Conservation (phyloP, 2,329 filamentous ascomycete genomes). For the Hymenoscyphus linearis region DNA sequence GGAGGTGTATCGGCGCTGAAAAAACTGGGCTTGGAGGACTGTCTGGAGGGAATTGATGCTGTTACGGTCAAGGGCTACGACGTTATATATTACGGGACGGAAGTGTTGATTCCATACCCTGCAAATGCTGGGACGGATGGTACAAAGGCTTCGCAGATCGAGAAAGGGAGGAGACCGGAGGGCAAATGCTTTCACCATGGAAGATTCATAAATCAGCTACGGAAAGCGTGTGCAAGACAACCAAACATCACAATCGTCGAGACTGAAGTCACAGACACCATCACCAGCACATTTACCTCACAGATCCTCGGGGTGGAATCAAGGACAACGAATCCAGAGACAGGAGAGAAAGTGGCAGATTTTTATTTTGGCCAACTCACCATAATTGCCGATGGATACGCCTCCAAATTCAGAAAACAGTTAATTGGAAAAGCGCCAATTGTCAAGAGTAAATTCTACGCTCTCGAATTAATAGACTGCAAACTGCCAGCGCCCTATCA, state of each 20-base stretch:
- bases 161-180: constrained; percentile 47
- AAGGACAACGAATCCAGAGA: constrained; percentile 54
- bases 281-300: constrained; percentile 62
- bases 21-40: constrained; percentile 73
- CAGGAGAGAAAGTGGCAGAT: constrained; percentile 56
- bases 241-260: constrained; percentile 88
- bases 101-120: constrained; percentile 76
- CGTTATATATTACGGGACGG: constrained; percentile 72
- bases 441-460: constrained; percentile 85
- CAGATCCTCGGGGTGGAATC: constrained; percentile 82
- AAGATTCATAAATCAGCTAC: constrained; percentile 78
- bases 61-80: constrained; percentile 81
- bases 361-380: constrained; percentile 87
- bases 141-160: constrained; percentile 16
- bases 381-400: constrained; percentile 87
- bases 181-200: constrained; percentile 91
- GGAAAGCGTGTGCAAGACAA: constrained; percentile 66
- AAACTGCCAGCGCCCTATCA: constrained; percentile 68
- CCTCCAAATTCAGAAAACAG: constrained; percentile 82
- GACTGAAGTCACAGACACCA: constrained; percentile 73
- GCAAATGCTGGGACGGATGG: constrained; percentile 39
- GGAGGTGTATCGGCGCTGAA: constrained; percentile 79
- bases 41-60: constrained; percentile 84
- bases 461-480: constrained; percentile 85
- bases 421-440: constrained; percentile 62